phyloP scores from a whole-genome alignment of 768 basidiomycete species.

The Kwoniella bestiolae region DNA sequence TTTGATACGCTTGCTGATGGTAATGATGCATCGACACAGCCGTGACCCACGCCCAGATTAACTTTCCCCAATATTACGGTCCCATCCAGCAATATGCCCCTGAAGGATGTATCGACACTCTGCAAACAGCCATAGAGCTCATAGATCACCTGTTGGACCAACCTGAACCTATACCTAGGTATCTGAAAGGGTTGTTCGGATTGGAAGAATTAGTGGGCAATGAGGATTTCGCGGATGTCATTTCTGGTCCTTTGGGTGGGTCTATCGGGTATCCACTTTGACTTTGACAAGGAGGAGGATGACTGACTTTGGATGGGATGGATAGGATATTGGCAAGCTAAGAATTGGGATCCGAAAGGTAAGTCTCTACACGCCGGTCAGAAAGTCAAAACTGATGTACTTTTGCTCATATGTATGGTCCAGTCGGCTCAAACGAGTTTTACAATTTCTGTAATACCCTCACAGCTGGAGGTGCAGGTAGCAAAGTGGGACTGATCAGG shows the following conservation, averaged over 20 bases:
- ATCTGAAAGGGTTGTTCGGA: constrained; percentile 78
- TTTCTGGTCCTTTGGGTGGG: constrained; percentile 47
- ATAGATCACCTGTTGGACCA: constrained; percentile 46
- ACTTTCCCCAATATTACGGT: constrained; percentile 88
- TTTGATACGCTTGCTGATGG: no score
- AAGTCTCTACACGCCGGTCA: background rate
- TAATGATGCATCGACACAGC: constrained; percentile 56
- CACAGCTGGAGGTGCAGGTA: constrained; percentile 38
- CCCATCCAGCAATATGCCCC: constrained; percentile 72
- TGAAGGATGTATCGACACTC: constrained; percentile 40
- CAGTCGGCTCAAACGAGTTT: constrained; percentile 50
- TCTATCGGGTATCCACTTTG: no score
- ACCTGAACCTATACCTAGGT: constrained; percentile 58
- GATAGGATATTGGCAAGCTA: constrained; percentile 75
- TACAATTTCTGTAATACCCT: constrained; percentile 52
- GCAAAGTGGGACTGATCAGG: constrained; percentile 57
- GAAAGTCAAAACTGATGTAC: background rate
- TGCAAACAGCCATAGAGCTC: constrained; percentile 37
- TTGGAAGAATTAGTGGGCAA: constrained; percentile 64
- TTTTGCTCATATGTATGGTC: background rate
- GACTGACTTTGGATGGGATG: no score
- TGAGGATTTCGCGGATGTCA: constrained; percentile 61
- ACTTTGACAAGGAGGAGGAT: no score
- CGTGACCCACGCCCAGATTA: constrained; percentile 80
- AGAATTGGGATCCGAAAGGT: constrained; percentile 80